These are phyloP conservation scores for Alternaria sp. DNA, from an alignment of 2,329 filamentous ascomycete species.

Conservation along the genomic window DNA sequence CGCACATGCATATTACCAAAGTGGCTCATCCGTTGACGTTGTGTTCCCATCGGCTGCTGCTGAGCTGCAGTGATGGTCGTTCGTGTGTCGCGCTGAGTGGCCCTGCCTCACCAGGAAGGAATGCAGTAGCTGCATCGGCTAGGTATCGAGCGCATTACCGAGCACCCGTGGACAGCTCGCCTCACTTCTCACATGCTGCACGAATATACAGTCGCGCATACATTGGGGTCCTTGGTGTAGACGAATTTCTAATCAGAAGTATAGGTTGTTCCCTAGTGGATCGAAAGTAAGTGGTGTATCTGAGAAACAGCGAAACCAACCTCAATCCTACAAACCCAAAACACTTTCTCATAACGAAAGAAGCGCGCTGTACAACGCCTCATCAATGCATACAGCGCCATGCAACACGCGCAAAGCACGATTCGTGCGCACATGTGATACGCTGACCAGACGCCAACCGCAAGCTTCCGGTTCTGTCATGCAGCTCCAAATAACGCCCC, in stretches of 20 bases:
- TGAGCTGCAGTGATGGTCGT: slow-evolving; percentile 21
- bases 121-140: slow-evolving; percentile 8
- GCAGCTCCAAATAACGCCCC: slow-evolving; percentile 12
- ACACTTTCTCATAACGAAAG: slow-evolving; percentile 1
- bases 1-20: slow-evolving; percentile 12
- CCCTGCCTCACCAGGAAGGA: slow-evolving; percentile 14
- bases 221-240: background rate
- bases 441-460: slow-evolving; percentile 21
- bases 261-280: background rate
- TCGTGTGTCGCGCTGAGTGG: slow-evolving; percentile 28
- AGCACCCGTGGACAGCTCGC: slow-evolving; percentile 12
- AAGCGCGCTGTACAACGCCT: slow-evolving; percentile 26
- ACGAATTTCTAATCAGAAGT: background rate
- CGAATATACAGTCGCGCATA: background rate
- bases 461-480: slow-evolving; percentile 10
- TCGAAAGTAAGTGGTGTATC: slow-evolving; percentile 21
- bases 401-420: slow-evolving; percentile 30
- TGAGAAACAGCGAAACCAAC: slow-evolving; percentile 6
- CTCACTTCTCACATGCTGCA: slow-evolving; percentile 21
- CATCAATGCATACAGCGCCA: slow-evolving; percentile 33
- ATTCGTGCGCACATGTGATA: slow-evolving; percentile 33
- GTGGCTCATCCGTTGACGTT: background rate
- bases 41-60: slow-evolving; percentile 12
- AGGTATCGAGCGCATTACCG: slow-evolving; percentile 10
- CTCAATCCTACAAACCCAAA: background rate